A percentile compares a stretch with the other conserved stretches of the same genome.
phyloP scores from a whole-genome alignment of 768 basidiomycete genomes.

The Hirschioporus abietinus region DNA sequence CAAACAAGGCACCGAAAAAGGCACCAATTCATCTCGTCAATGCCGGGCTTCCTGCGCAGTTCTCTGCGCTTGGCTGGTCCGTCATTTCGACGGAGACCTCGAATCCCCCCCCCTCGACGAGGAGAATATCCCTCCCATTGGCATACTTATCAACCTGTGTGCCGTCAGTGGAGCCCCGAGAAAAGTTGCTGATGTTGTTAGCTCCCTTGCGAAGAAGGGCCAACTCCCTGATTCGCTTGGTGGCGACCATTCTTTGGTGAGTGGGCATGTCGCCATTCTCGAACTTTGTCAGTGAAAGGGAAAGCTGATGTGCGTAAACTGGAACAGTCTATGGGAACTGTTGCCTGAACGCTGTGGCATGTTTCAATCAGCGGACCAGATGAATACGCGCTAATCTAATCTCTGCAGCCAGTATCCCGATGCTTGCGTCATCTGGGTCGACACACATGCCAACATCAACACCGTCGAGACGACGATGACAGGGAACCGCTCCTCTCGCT shows the following conservation, averaged over 20 bases:
- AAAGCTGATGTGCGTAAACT: conserved; percentile 14
- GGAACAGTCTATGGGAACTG: conserved; percentile 82
- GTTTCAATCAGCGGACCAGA: conserved; percentile 15
- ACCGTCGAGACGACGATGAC: conserved; percentile 64
- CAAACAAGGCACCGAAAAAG: conserved; percentile 76
- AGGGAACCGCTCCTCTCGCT: conserved; percentile 49
- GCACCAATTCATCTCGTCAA: conserved; percentile 85
- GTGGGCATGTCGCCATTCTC: conserved; percentile 20
- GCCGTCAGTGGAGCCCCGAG: conserved; percentile 79
- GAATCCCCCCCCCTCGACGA: conserved; percentile 73
- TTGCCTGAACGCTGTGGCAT: conserved; percentile 80
- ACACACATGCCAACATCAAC: conserved; percentile 98
- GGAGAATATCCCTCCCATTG: conserved; percentile 71
- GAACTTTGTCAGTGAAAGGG: conserved; percentile 2
- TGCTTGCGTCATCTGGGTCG: conserved; percentile 91
- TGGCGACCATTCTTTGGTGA: conserved; percentile 90
- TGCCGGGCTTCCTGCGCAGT: conserved; percentile 76
- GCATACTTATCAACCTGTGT: conserved; percentile 85
- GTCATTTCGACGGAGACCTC: conserved; percentile 90
- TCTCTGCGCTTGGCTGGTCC: conserved; percentile 77
- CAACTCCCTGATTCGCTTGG: conserved; percentile 86
- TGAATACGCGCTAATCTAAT: background rate
- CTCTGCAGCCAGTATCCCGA: conserved; percentile 58
- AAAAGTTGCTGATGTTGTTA: conserved; percentile 73
- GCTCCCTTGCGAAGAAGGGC: conserved; percentile 68